These are phyloP conservation scores for Cucumis hystrix DNA, from an alignment of 306 rosid species.

Conservation along the genomic window DNA sequence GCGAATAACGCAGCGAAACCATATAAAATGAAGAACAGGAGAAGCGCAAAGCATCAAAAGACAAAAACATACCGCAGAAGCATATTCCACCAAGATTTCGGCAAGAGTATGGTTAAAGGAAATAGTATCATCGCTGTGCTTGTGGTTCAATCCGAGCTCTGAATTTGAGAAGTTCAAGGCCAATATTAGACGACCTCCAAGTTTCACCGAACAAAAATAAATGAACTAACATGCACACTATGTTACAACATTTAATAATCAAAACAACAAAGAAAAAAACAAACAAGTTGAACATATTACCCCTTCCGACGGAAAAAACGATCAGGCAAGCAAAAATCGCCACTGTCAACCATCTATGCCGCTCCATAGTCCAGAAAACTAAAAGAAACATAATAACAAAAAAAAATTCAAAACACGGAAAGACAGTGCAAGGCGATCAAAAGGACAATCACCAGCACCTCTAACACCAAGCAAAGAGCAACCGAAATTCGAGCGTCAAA, in stretches of 20 bases:
- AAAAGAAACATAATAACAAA: not conserved
- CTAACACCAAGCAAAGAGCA: not conserved
- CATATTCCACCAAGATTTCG: conserved; percentile 9
- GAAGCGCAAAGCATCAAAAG: not conserved
- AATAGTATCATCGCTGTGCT: not conserved
- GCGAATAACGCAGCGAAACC: not conserved
- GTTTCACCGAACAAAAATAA: not conserved
- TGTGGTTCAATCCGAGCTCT: not conserved
- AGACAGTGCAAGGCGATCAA: not conserved
- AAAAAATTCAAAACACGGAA: not conserved
- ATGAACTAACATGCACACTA: not conserved
- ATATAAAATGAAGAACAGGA: not conserved
- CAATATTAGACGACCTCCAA: not conserved
- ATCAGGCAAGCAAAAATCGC: conserved; percentile 3
- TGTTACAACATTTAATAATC: too few relatives aligned
- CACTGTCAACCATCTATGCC: not conserved
- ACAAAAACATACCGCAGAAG: conserved; percentile 9
- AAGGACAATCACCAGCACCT: not conserved
- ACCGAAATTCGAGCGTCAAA: too few relatives aligned
- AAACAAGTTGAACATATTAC: not conserved
- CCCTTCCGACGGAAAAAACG: conserved; percentile 9
- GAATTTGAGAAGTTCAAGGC: not conserved
- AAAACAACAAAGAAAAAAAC: not conserved
- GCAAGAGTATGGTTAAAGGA: conserved; percentile 8
- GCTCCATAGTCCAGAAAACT: not conserved